These are phyloP conservation scores for Fusarium sulawesiense DNA, from an alignment of 2,329 filamentous ascomycete genomes.

Conservation along the genomic window DNA sequence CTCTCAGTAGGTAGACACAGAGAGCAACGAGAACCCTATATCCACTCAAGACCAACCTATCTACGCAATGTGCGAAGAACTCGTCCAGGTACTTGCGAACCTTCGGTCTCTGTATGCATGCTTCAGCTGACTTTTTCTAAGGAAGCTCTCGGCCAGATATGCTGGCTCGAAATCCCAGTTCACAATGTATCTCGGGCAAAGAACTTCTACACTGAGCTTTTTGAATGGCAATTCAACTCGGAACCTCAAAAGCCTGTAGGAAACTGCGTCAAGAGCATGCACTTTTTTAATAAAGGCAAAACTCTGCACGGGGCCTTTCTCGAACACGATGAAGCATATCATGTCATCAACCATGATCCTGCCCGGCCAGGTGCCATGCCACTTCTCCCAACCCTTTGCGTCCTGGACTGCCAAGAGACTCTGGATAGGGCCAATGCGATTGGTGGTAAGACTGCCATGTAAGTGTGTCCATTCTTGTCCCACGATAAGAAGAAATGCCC, in stretches of 20 bases:
- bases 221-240: constrained; percentile 49
- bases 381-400: constrained; percentile 51
- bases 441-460: constrained; percentile 53
- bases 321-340: constrained; percentile 48
- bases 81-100: constrained; percentile 21
- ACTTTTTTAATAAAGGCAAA: constrained; percentile 51
- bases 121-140: constrained; percentile 10
- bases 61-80: constrained; percentile 16
- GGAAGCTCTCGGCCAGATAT: constrained; percentile 50
- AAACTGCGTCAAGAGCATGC: constrained; percentile 47
- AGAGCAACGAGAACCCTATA: too few relatives aligned
- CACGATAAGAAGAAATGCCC: background rate
- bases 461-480: constrained; percentile 41
- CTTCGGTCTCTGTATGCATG: background rate
- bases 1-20: too few relatives aligned
- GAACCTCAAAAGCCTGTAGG: constrained; percentile 35
- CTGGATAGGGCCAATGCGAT: constrained; percentile 45
- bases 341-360: constrained; percentile 45
- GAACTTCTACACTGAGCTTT: constrained; percentile 53
- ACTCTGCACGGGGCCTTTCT: constrained; percentile 52
- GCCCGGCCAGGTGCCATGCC: constrained; percentile 43
- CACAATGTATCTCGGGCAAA: constrained; percentile 50
- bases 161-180: constrained; percentile 56
- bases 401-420: constrained; percentile 50
- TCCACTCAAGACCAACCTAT: background rate